These are phyloP conservation scores for Botrytis paeoniae DNA, from an alignment of 2,329 filamentous ascomycete genomes.

Conservation along the genomic window DNA sequence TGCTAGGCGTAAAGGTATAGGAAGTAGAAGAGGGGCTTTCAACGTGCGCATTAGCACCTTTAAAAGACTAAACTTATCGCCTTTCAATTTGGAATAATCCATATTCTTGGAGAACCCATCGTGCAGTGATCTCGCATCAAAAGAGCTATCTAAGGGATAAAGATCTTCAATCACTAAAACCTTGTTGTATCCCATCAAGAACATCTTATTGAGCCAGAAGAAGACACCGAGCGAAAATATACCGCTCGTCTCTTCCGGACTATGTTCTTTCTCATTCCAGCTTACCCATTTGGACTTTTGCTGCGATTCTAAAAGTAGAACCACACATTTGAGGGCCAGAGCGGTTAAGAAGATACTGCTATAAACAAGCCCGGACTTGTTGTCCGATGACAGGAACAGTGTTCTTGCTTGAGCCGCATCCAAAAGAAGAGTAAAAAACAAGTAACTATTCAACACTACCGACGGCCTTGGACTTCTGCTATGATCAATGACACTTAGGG, in stretches of 20 bases:
- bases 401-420: constrained; percentile 23
- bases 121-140: constrained; percentile 22
- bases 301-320: constrained; percentile 24
- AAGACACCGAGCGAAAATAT: constrained; percentile 37
- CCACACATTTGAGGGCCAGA: constrained; percentile 18
- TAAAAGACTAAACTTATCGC: constrained; percentile 22
- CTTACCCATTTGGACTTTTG: constrained; percentile 22
- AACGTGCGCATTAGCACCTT: constrained; percentile 29
- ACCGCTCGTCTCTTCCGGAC: constrained; percentile 35
- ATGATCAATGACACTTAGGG: constrained; percentile 22
- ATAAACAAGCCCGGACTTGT: constrained; percentile 26
- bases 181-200: constrained; percentile 33
- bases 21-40: constrained; percentile 17
- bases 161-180: constrained; percentile 35
- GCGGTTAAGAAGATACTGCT: constrained; percentile 19
- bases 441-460: constrained; percentile 21
- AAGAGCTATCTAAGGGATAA: constrained; percentile 23
- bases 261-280: constrained; percentile 5
- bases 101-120: constrained; percentile 17
- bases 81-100: constrained; percentile 20
- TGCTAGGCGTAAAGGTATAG: constrained; percentile 24
- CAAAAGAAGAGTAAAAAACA: constrained; percentile 22
- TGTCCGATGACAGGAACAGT: constrained; percentile 17
- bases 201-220: constrained; percentile 39
- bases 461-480: constrained; percentile 22